phyloP scores from a whole-genome alignment of 805 yeast species.

The Torulaspora quercuum region DNA sequence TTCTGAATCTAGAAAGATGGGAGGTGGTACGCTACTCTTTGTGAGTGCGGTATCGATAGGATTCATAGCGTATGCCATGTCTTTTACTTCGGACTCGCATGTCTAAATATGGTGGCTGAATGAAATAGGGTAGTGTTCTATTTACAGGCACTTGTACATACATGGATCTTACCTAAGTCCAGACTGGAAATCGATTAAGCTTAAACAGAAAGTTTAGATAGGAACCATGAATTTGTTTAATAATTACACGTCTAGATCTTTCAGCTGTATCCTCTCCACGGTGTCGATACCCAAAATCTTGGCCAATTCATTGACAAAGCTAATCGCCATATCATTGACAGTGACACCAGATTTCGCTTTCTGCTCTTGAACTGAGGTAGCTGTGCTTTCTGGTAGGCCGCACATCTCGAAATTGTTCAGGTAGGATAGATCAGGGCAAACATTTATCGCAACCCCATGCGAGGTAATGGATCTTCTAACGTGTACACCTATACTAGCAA shows the following conservation, averaged over 20 bases:
- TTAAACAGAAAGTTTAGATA: too few relatives aligned
- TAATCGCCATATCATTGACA: constrained; percentile 41
- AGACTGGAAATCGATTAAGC: too few relatives aligned
- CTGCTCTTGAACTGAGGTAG: constrained; percentile 48
- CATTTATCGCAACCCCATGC: constrained; percentile 86
- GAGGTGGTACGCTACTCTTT: constrained; percentile 14
- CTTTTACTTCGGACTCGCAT: constrained; percentile 17
- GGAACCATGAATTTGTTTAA: constrained; percentile 8
- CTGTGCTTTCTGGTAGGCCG: constrained; percentile 65
- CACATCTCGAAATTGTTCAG: constrained; percentile 78
- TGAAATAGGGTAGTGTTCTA: too few relatives aligned
- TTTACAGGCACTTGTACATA: too few relatives aligned
- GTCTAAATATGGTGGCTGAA: too few relatives aligned
- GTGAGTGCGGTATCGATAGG: constrained; percentile 20
- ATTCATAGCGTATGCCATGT: constrained; percentile 21
- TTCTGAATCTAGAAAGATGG: constrained; percentile 9
- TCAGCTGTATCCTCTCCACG: constrained; percentile 39
- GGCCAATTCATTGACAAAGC: constrained; percentile 46
- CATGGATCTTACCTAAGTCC: too few relatives aligned
- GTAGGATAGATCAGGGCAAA: constrained; percentile 65
- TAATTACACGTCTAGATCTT: constrained; percentile 28
- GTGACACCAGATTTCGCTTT: constrained; percentile 25
- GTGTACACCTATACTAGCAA: constrained; percentile 87
- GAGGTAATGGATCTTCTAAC: constrained; percentile 80
- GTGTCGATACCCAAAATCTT: constrained; percentile 38